Percentiles rank a stretch among this genome's conserved stretches.
These are phyloP conservation scores for Taiozyma onychis DNA, from an alignment of 1,139 yeast genomes.

Conservation along the genomic window DNA sequence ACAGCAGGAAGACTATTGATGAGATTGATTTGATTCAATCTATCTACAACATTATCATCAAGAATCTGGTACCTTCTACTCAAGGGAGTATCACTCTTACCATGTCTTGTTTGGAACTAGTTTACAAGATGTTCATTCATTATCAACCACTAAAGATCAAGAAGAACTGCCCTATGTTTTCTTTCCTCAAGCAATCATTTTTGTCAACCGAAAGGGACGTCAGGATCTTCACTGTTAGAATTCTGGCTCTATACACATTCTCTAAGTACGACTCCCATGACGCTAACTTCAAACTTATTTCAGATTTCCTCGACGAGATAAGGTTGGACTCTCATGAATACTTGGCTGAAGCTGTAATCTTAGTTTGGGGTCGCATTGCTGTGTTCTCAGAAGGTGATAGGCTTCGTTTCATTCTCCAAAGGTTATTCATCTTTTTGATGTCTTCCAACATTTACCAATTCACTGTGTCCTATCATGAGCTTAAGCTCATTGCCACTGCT, in stretches of 20 bases:
- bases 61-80: constrained; percentile 15
- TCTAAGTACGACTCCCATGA: constrained; percentile 14
- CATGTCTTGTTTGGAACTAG: constrained; percentile 39
- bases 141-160: constrained; percentile 37
- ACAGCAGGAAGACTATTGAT: constrained; percentile 24
- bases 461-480: constrained; percentile 56
- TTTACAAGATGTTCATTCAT: constrained; percentile 44
- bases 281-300: constrained; percentile 11
- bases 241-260: constrained; percentile 24
- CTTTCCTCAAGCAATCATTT: constrained; percentile 25
- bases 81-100: constrained; percentile 26
- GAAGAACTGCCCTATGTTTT: constrained; percentile 21
- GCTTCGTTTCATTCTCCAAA: constrained; percentile 53
- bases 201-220: constrained; percentile 42
- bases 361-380: constrained; percentile 58
- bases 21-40: constrained; percentile 9
- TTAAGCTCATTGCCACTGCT: constrained; percentile 40
- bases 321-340: constrained; percentile 23
- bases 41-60: constrained; percentile 23
- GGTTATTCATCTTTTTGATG: constrained; percentile 54
- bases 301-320: constrained; percentile 11
- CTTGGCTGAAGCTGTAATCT: constrained; percentile 57
- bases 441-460: constrained; percentile 56
- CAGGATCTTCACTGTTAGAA: constrained; percentile 39
- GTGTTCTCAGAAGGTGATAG: constrained; percentile 55